These are phyloP conservation scores for Escovopsis weberi DNA, from an alignment of 2,329 filamentous ascomycete genomes.

Conservation along the genomic window DNA sequence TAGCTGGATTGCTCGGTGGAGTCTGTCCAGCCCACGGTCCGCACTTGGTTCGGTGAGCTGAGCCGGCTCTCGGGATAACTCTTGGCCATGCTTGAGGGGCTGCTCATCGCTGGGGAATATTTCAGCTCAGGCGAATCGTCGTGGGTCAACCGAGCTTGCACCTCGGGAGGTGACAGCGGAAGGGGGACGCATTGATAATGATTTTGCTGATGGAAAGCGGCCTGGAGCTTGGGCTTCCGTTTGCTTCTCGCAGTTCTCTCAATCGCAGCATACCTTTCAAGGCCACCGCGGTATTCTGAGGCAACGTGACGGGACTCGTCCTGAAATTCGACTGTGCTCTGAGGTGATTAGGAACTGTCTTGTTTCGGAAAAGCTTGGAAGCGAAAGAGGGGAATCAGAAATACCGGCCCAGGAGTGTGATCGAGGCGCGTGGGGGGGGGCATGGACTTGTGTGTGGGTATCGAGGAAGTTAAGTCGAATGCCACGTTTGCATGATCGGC, in stretches of 20 bases:
- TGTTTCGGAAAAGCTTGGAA: not conserved
- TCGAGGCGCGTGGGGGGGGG: constrained; percentile 39
- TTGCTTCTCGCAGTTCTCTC: not conserved
- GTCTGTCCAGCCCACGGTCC: not conserved
- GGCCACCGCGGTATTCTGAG: constrained; percentile 73
- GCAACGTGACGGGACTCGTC: constrained; percentile 86
- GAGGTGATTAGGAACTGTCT: not conserved
- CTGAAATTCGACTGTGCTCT: constrained; percentile 52
- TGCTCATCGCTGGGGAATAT: not conserved
- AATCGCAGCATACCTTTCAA: constrained; percentile 50
- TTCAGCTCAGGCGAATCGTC: not conserved
- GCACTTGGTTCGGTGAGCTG: not conserved
- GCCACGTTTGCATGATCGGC: constrained; percentile 70
- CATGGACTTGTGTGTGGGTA: constrained; percentile 57
- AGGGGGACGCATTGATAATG: not conserved
- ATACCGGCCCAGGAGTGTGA: constrained; percentile 13
- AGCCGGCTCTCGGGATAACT: not conserved
- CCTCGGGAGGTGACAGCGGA: not conserved
- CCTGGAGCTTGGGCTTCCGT: not conserved
- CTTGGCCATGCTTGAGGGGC: not conserved
- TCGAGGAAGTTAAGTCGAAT: constrained; percentile 87
- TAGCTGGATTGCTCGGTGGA: not conserved
- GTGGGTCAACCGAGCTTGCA: not conserved
- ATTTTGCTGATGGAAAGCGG: not conserved
- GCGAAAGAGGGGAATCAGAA: not conserved